A percentile compares a stretch with the other conserved stretches of the same genome.
These are phyloP conservation scores for Dryas drummondii DNA, from an alignment of 306 rosid species.

Conservation along the genomic window DNA sequence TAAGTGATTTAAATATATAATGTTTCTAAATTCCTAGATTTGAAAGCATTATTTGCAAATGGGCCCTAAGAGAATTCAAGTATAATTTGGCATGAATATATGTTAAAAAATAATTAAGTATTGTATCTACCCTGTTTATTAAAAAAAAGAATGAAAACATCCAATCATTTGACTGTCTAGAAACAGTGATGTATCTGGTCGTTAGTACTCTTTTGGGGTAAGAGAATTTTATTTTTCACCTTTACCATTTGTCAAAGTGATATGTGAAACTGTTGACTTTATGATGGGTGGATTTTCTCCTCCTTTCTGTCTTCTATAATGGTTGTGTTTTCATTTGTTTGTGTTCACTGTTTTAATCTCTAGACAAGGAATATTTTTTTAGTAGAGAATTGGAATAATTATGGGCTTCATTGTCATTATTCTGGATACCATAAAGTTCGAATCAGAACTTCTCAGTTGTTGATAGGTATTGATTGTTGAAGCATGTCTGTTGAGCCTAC, in stretches of 20 bases:
- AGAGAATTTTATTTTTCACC: neutral
- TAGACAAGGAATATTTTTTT: neutral
- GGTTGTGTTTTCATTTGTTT: neutral
- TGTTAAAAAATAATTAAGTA: too few species aligned
- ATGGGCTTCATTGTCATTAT: slow-evolving; percentile 20
- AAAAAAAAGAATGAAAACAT: neutral
- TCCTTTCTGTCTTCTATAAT: neutral
- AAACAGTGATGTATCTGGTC: neutral
- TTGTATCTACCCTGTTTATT: too few species aligned
- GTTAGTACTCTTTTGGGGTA: neutral
- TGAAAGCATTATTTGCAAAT: too few species aligned
- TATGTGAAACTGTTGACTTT: neutral
- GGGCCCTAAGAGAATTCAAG: too few species aligned
- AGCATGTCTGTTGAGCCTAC: slow-evolving; percentile 43
- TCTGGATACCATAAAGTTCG: slow-evolving; percentile 27
- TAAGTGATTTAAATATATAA: too few species aligned
- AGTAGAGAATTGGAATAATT: slow-evolving; percentile 23
- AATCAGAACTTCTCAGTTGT: slow-evolving; percentile 10
- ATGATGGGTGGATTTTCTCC: slow-evolving; percentile 5
- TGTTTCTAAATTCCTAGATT: too few species aligned
- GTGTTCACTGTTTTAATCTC: neutral
- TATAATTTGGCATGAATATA: too few species aligned
- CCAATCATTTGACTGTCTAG: neutral
- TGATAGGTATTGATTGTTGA: slow-evolving; percentile 15
- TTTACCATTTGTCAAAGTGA: neutral